Evolutionary conservation across 2,329 filamentous ascomycete genomes (phyloP), one percentile per base, ranked within the genome.

Genomic region (Aspergillus novoparasiticus): DNA sequence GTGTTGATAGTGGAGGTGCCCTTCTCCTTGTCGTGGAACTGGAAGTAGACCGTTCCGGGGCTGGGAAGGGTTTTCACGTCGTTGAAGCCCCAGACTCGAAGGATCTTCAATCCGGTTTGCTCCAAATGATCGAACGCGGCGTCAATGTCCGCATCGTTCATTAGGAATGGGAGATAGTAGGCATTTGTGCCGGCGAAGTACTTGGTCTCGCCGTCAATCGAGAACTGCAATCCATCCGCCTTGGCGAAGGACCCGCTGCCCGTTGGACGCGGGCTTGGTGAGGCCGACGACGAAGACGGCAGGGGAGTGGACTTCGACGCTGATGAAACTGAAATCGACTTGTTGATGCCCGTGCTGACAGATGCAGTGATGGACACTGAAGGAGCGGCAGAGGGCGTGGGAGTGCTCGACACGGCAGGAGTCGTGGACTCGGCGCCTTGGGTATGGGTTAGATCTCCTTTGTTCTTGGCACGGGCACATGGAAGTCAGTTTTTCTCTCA

Each of bases 51-150:
- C 8, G 63, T 64, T 3, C 63, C 65, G 2, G 57, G 45, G 6
- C 61, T 26, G 21, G 32, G 43, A 5, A 51, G 61, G 6, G 46
- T 46, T 36, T 65, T 67, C n/a, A 63, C 61, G n/a, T 67, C 65
- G 57, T 67, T 67, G 46, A 67, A 67, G 0, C 65, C 65, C 65
- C 63, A 67, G 16, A 64, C 65, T 23, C 65, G 65, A 57, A 67
- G 65, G 32, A 65, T 61, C 11, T 61, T 63, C 3, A 67, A 50
- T 2, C 65, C 65, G 2, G 63, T 59, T 3, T 56, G 23, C 26
- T 32, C 34, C n/a, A 28, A 12, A 21, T 41, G 36, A 21, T 60
- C 16, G 11, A 30, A 53, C 11, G 21, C 26, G 16, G 28, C 9
- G 1, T 9, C 8, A 28, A 50, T 11, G 30, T n/a, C 59, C 51